Conservation (phyloP, 768 basidiomycete species). For the Russula brevipes region DNA sequence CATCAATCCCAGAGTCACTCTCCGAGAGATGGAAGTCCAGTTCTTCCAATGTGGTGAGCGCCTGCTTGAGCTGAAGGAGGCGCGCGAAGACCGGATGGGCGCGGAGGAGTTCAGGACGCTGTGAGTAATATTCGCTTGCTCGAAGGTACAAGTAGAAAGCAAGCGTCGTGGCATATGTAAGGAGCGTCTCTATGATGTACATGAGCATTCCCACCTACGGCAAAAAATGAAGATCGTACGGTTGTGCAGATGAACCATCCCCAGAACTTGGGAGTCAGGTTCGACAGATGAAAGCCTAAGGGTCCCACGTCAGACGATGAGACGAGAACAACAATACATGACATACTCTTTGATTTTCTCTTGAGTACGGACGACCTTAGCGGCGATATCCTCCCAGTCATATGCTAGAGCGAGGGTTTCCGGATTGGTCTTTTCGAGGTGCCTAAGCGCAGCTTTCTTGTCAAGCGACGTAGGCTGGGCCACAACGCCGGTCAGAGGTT, state of each 20-base stretch:
- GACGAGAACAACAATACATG: background rate
- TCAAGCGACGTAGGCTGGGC: constrained; percentile 46
- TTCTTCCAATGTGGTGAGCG: constrained; percentile 74
- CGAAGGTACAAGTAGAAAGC: constrained; percentile 92
- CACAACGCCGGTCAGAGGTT: constrained; percentile 34
- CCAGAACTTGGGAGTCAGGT: constrained; percentile 51
- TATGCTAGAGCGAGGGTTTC: constrained; percentile 75
- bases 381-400: constrained; percentile 74
- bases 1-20: constrained; percentile 36
- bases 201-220: background rate
- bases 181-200: constrained; percentile 61
- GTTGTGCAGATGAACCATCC: constrained; percentile 81
- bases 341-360: constrained; percentile 50
- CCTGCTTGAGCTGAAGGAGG: constrained; percentile 77
- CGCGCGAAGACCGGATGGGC: constrained; percentile 69
- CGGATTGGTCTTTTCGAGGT: constrained; percentile 70
- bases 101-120: constrained; percentile 56
- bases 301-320: constrained; percentile 4
- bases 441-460: constrained; percentile 53
- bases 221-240: constrained; percentile 50
- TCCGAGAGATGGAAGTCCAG: constrained; percentile 64
- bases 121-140: constrained; percentile 56
- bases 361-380: constrained; percentile 46
- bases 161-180: constrained; percentile 86
- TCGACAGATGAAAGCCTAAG: constrained; percentile 46